Evolutionary conservation across 2,329 filamentous ascomycete species (phyloP).

Genomic region (Colletotrichum plurivorum): DNA sequence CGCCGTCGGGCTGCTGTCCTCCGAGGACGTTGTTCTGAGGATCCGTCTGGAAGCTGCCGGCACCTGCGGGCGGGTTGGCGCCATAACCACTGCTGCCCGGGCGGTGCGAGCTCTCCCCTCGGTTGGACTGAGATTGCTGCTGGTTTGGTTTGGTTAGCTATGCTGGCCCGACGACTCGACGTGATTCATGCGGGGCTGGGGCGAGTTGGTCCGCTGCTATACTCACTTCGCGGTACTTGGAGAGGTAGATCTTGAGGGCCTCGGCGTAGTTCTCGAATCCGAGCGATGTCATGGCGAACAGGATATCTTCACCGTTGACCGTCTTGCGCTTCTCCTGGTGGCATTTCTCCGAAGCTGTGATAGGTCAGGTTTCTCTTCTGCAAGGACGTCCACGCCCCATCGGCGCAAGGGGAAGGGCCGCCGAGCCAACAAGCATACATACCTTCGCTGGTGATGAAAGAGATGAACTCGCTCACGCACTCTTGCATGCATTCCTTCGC

Average conservation of each 20-base stretch:
- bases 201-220: conserved; percentile 8
- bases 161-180: conserved; percentile 7
- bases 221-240: conserved; percentile 96
- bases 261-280: conserved; percentile 99
- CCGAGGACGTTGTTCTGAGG: conserved; percentile 52
- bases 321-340: conserved; percentile 99
- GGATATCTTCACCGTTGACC: conserved; percentile 97
- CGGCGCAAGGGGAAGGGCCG: background rate
- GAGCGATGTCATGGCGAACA: conserved; percentile 98
- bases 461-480: conserved; percentile 98
- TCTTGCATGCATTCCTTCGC: conserved; percentile 99
- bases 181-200: background rate
- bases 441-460: conserved; percentile 99
- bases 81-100: conserved; percentile 68
- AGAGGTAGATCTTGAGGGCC: conserved; percentile 96
- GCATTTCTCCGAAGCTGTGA: conserved; percentile 94
- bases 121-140: conserved; percentile 71
- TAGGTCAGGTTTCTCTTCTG: conserved; percentile 44
- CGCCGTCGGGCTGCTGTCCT: conserved; percentile 59
- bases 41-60: conserved; percentile 62
- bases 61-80: conserved; percentile 56
- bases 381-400: conserved; percentile 21
- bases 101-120: conserved; percentile 68
- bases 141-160: conserved; percentile 26
- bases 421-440: conserved; percentile 50